phyloP scores from a whole-genome alignment of 208 protist genomes.

The Wallacemonas rigidus region DNA sequence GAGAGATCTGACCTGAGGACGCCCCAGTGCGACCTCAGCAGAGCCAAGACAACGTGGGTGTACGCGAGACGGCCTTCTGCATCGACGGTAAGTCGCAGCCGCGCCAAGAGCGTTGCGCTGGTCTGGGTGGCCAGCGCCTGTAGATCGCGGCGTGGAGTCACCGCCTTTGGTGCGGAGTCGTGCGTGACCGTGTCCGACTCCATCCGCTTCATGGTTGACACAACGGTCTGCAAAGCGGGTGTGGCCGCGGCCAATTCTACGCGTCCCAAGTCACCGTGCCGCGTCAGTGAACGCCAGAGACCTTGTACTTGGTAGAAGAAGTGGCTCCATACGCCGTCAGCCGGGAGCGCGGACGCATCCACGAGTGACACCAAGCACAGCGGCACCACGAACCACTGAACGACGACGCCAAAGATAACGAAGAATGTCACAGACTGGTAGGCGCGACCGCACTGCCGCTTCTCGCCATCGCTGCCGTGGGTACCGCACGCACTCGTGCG shows the following conservation, averaged over 20 bases:
- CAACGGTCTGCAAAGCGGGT: background rate
- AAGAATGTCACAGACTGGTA: constrained; percentile 37
- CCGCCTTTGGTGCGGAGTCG: background rate
- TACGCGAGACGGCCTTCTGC: constrained; percentile 1
- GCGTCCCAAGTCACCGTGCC: background rate
- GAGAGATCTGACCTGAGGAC: background rate
- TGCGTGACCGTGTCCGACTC: background rate
- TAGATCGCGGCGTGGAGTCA: background rate
- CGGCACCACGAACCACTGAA: background rate
- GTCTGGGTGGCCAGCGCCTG: background rate
- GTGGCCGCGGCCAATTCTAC: background rate
- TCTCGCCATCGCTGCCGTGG: background rate
- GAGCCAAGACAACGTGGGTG: background rate
- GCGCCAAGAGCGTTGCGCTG: background rate
- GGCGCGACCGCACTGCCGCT: background rate
- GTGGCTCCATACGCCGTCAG: background rate
- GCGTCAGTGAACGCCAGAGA: background rate
- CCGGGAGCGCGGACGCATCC: background rate
- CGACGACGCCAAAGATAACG: constrained; percentile 11
- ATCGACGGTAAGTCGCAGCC: constrained; percentile 21
- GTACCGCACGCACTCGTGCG: background rate
- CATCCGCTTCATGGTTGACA: background rate
- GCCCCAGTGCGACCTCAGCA: background rate
- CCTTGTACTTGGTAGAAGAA: background rate
- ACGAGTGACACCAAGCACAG: constrained; percentile 18